Conservation (phyloP, 1,139 yeast genomes). For the Candida gigantensis region DNA sequence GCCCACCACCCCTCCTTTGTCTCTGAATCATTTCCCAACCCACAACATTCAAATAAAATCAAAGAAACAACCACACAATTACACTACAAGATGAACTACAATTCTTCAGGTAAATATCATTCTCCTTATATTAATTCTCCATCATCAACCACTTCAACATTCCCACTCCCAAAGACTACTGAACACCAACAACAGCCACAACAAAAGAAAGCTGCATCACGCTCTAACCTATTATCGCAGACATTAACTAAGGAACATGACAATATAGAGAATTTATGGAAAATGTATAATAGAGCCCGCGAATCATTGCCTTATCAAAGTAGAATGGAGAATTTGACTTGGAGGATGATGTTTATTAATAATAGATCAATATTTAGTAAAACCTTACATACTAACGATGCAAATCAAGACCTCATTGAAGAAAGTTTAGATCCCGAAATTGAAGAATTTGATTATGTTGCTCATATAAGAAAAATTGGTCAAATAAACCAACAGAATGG, state of each 20-base stretch:
- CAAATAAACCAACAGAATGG: constrained; percentile 19
- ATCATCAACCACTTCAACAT: constrained; percentile 11
- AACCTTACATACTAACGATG: constrained; percentile 2
- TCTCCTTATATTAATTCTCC: constrained; percentile 12
- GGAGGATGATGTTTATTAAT: constrained; percentile 79
- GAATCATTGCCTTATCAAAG: constrained; percentile 75
- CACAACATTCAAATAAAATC: no score
- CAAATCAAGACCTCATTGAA: background rate
- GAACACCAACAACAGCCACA: constrained; percentile 2
- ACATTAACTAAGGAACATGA: constrained; percentile 13
- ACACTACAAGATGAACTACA: constrained; percentile 5
- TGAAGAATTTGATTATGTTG: constrained; percentile 65
- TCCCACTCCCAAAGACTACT: constrained; percentile 2
- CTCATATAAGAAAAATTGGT: constrained; percentile 63
- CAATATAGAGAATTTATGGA: constrained; percentile 70
- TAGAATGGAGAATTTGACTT: constrained; percentile 79
- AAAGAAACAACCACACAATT: no score
- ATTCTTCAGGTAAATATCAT: constrained; percentile 10
- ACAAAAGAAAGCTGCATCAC: background rate
- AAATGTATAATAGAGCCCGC: constrained; percentile 73
- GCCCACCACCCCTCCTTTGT: no score
- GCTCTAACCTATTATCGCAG: constrained; percentile 8
- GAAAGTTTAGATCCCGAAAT: constrained; percentile 37
- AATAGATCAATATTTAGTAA: constrained; percentile 21
- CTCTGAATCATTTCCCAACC: no score